These are phyloP conservation scores for Plenodomus tracheiphilus DNA, from an alignment of 2,329 filamentous ascomycete species.

Conservation along the genomic window DNA sequence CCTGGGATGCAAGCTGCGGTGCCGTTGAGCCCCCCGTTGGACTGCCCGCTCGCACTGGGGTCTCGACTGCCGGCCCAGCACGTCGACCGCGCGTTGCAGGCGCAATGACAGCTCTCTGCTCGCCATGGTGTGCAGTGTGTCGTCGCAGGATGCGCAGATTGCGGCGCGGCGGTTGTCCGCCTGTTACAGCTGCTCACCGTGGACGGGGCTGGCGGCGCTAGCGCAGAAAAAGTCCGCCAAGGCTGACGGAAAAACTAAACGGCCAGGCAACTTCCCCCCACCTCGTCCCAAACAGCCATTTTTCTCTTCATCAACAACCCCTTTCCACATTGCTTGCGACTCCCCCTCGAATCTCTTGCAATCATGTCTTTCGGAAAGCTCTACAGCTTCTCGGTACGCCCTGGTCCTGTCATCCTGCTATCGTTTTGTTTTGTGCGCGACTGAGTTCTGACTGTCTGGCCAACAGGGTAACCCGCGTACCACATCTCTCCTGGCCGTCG, in stretches of 20 bases:
- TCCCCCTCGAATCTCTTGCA: constrained; percentile 39
- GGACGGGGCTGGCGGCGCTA: background rate
- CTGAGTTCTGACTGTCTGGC: constrained; percentile 30
- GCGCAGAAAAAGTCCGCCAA: constrained; percentile 10
- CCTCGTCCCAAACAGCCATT: constrained; percentile 30
- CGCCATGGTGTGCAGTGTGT: constrained; percentile 29
- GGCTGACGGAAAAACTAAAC: constrained; percentile 30
- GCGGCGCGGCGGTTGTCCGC: background rate
- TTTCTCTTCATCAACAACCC: constrained; percentile 28
- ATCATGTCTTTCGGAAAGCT: constrained; percentile 98
- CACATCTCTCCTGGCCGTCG: constrained; percentile 85
- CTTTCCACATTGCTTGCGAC: constrained; percentile 35
- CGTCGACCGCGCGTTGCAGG: constrained; percentile 31
- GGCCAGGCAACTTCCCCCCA: constrained; percentile 30
- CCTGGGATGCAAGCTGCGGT: constrained; percentile 19
- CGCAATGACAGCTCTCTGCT: constrained; percentile 35
- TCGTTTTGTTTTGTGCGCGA: constrained; percentile 7
- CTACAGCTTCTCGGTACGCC: constrained; percentile 72
- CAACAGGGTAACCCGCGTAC: constrained; percentile 84
- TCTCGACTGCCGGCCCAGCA: constrained; percentile 21
- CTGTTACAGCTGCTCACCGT: constrained; percentile 1
- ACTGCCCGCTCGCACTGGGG: constrained; percentile 28
- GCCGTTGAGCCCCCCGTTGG: too few relatives aligned
- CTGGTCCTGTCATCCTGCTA: constrained; percentile 3
- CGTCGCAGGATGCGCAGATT: background rate